Base-by-base conservation (phyloP, 2,329 filamentous ascomycete species). In the Phyllosticta paracitricarpa region DNA sequence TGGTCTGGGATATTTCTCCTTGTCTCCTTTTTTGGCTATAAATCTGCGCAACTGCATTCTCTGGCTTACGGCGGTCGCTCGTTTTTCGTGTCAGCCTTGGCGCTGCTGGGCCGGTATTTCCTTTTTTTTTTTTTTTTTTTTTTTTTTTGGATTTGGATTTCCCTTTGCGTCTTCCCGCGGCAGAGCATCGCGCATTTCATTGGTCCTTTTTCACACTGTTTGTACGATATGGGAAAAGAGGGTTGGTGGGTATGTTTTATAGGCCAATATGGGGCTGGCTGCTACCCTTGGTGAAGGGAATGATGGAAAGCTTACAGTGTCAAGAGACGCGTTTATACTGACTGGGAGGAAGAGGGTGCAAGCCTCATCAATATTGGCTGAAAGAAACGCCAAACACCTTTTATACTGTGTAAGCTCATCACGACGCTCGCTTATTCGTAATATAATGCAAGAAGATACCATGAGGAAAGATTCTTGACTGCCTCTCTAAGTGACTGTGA, bases 71-170 rank as follows among this genome's bases (percentile, higher is more conserved):
- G 59, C 51, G 59, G 54, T 54, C 59, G 51, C 59, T 61, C 59
- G 59, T 54, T 61, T 30, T 56, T 61, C 59, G 56, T 61, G 59
- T 57, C 58, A 56, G 58, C 58, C 58, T 60, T 35, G 58, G 51
- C 58, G 58, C 58, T 60, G 53, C 58, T 60, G 58, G 58, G 30
- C 53, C 58, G 53, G 58, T 60, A 56, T 24, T 56, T 60, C 54
- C 33, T 17, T 40, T 9, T 40, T 40, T 17, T n/a, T n/a, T n/a
- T n/a, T n/a, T n/a, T n/a, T n/a, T n/a, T n/a, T n/a, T n/a, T n/a
- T n/a, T n/a, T n/a, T n/a, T n/a, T n/a, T n/a, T n/a, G n/a, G n/a
- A n/a, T n/a, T n/a, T 17, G 8, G 10, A 17, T 12, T 40, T 35
- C 17, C 28, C 28, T 30, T 30, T 30, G 28, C 9, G 33, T 40